Evolutionary conservation across 139 green algal species (phyloP), one percentile per base, ranked within the genome.

Genomic region (Choricystis sp.): DNA sequence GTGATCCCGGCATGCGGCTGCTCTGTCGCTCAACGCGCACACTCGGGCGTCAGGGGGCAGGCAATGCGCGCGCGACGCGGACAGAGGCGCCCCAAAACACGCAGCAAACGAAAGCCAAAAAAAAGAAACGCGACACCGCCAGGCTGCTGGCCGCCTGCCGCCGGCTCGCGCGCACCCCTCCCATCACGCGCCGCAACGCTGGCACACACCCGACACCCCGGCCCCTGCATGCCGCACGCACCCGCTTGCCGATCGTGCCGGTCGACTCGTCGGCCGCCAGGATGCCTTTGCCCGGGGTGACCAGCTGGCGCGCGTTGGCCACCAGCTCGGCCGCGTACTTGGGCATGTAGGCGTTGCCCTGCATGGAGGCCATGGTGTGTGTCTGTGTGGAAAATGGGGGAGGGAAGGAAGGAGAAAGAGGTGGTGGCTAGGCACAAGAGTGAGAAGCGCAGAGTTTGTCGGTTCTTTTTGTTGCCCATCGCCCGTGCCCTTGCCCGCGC

Each of bases 251-350:
- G 21, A 84, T 81, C 22, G 81, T 88, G 25, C 70, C 81, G 4
- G 81, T 86, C 64, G 64, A 77, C 73, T 88, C 81, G 66, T 88
- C 81, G 22, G 81, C 81, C 3, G 81, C 81, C 1, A 88, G 71
- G 27, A 88, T 88, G 52, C 81, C 81, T 65, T 88, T 87, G 52
- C 81, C 81, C 14, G 72, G 66, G 0, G 74, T 70, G 25, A 60
- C 69, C 28, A 86, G 81, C 9, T 73, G 68, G 27, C 66, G 66
- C 19, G 80, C 80, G 24, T 63, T 86, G 20, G 63, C 58, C 19
- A 72, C 78, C 57, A 86, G 66, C 63, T 86, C 80, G 29, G 71
- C 80, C 2, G 73, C 70, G 68, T 83, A 84, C 64, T 83, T 73
- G 56, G 59, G 58, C 16, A 40, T 26, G 28, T 64, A 49, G 28